phyloP scores from a whole-genome alignment of 192 early-diverging fungal genomes.

The Paraglomus occultum region DNA sequence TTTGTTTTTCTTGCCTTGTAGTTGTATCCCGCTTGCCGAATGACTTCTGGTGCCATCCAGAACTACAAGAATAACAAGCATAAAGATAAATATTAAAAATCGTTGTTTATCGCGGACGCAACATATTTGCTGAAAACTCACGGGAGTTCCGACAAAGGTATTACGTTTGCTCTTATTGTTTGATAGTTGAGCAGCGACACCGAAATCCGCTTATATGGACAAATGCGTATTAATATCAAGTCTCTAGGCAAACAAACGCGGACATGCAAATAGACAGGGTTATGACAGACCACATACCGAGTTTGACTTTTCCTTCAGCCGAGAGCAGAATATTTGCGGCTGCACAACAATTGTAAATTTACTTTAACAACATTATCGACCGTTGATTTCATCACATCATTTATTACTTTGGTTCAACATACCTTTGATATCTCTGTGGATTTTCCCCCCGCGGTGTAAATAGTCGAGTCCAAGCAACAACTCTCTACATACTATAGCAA shows the following conservation, averaged over 20 bases:
- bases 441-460: conserved; percentile 88
- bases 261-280: neutral
- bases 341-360: neutral
- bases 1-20: neutral
- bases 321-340: conserved; percentile 83
- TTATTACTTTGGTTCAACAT: neutral
- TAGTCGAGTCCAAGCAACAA: conserved; percentile 88
- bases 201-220: conserved; percentile 77
- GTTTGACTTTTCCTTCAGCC: conserved; percentile 42
- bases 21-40: conserved; percentile 66
- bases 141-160: conserved; percentile 97
- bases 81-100: neutral
- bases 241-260: neutral
- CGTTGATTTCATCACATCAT: neutral
- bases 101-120: neutral
- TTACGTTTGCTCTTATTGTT: conserved; percentile 55
- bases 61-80: neutral
- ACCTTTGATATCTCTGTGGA: conserved; percentile 93
- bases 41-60: conserved; percentile 95
- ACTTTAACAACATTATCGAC: neutral
- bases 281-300: conserved; percentile 31
- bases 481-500: conserved; percentile 72
- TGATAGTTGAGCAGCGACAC: conserved; percentile 84
- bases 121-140: conserved; percentile 34
- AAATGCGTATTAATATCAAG: neutral